Percentiles rank a stretch among this genome's conserved stretches.
Conservation (phyloP, 2,329 filamentous ascomycete genomes). For the Kalmusia sp. region DNA sequence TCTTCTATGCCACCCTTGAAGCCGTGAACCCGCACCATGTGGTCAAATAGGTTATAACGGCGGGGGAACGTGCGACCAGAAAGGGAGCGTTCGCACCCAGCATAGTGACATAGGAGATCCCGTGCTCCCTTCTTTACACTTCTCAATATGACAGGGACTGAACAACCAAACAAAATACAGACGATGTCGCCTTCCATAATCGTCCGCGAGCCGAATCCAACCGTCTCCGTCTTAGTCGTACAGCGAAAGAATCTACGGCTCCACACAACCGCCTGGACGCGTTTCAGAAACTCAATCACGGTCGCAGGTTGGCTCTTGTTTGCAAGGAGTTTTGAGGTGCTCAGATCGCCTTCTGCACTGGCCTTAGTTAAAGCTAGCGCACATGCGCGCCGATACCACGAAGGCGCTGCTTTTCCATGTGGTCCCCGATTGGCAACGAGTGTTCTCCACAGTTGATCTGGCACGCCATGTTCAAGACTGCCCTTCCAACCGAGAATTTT, state of each 20-base stretch:
- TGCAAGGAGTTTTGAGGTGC: slow-evolving; percentile 3
- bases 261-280: slow-evolving; percentile 12
- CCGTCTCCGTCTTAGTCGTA: not conserved
- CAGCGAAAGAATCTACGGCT: slow-evolving; percentile 10
- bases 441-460: slow-evolving; percentile 17
- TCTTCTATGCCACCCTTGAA: slow-evolving; percentile 27
- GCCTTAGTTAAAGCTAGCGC: slow-evolving; percentile 6
- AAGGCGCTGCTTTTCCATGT: slow-evolving; percentile 10
- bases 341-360: slow-evolving; percentile 8
- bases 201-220: not conserved
- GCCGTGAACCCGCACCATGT: slow-evolving; percentile 93
- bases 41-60: slow-evolving; percentile 94
- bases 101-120: slow-evolving; percentile 86
- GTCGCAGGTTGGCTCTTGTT: slow-evolving; percentile 2
- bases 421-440: slow-evolving; percentile 14
- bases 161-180: too few species aligned
- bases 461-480: not conserved
- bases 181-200: too few species aligned
- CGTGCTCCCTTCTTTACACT: slow-evolving; percentile 71
- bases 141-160: too few species aligned
- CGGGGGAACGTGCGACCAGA: slow-evolving; percentile 89
- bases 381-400: slow-evolving; percentile 22
- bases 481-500: slow-evolving; percentile 2
- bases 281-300: slow-evolving; percentile 9
- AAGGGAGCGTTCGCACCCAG: slow-evolving; percentile 83